Percentiles rank a stretch among this genome's conserved stretches.
phyloP scores from a whole-genome alignment of 257 asterid species.

The Coffea canephora region DNA sequence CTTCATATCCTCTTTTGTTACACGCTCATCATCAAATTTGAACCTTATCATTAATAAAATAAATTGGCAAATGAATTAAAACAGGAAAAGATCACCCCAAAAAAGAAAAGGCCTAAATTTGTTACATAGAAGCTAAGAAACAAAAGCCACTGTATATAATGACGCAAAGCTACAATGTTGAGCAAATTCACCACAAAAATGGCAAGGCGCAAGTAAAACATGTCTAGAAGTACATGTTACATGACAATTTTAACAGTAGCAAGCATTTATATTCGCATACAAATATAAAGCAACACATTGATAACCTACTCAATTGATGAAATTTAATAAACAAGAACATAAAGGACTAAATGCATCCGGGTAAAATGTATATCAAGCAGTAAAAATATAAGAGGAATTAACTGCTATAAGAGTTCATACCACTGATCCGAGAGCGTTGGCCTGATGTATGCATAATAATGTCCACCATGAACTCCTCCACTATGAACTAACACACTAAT shows the following conservation, averaged over 20 bases:
- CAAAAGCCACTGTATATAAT: neutral
- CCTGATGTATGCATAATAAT: constrained; percentile 44
- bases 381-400: neutral
- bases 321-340: neutral
- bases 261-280: neutral
- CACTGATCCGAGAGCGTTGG: constrained; percentile 40
- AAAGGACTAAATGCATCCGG: neutral
- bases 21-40: constrained; percentile 54
- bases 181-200: neutral
- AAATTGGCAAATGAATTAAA: neutral
- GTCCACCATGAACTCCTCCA: constrained; percentile 47
- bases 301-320: neutral
- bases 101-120: neutral
- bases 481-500: constrained; percentile 39
- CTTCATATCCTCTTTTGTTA: constrained; percentile 43
- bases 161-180: neutral
- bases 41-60: constrained; percentile 24
- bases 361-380: neutral
- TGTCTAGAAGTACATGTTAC: neutral
- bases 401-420: constrained; percentile 20
- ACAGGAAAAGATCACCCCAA: neutral
- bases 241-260: neutral
- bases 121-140: neutral
- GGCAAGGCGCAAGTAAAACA: neutral
- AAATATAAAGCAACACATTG: neutral